phyloP scores from a whole-genome alignment of 352 stramenopile species.

The Peronospora destructor region DNA sequence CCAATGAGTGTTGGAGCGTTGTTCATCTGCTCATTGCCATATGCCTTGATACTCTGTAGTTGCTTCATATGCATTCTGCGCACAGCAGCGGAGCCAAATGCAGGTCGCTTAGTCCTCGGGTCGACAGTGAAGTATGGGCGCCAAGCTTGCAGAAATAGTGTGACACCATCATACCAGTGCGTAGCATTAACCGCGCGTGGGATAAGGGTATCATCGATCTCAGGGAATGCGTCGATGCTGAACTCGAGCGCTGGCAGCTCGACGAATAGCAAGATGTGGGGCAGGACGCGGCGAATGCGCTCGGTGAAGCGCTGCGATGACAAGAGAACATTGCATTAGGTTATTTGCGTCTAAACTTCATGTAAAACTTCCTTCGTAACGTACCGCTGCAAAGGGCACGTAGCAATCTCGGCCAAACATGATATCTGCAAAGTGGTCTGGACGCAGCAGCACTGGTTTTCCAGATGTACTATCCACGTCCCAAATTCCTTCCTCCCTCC shows the following conservation, averaged over 20 bases:
- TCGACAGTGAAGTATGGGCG: conserved; percentile 73
- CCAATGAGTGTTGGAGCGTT: conserved; percentile 57
- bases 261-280: conserved; percentile 65
- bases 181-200: conserved; percentile 76
- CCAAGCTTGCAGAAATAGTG: conserved; percentile 74
- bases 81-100: conserved; percentile 58
- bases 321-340: conserved; percentile 8
- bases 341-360: not conserved
- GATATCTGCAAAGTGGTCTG: conserved; percentile 62
- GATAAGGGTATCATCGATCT: conserved; percentile 45
- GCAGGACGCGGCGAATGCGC: conserved; percentile 50
- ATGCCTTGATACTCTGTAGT: conserved; percentile 48
- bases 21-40: conserved; percentile 43
- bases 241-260: conserved; percentile 79
- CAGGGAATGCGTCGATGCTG: conserved; percentile 53
- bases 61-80: conserved; percentile 50
- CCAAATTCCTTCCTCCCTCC: conserved; percentile 80
- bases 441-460: conserved; percentile 42
- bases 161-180: conserved; percentile 89
- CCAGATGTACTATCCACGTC: conserved; percentile 34
- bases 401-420: conserved; percentile 80
- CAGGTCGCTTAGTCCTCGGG: conserved; percentile 47
- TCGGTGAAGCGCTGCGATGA: conserved; percentile 41
- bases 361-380: not conserved
- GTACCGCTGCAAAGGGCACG: conserved; percentile 65